These are phyloP conservation scores for Gracilariopsis chorda DNA, from an alignment of 23 red algal species.

Conservation along the genomic window DNA sequence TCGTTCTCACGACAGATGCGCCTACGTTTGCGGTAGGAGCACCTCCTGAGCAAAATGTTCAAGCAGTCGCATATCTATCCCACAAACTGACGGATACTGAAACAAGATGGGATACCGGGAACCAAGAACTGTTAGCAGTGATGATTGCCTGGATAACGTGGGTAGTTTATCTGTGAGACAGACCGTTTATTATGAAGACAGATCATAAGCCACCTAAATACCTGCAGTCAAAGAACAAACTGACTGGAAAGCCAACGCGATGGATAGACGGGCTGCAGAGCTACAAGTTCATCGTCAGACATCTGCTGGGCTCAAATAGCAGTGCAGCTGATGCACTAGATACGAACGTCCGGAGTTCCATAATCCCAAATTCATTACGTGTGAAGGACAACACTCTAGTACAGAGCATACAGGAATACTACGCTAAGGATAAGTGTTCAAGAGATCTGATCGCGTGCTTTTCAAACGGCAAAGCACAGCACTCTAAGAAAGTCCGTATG, in stretches of 20 bases:
- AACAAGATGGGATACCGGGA: background rate
- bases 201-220: background rate
- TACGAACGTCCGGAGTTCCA: background rate
- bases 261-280: background rate
- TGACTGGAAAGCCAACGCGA: background rate
- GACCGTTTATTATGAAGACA: background rate
- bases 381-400: background rate
- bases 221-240: background rate
- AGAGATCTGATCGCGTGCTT: background rate
- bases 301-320: background rate
- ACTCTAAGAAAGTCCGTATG: background rate
- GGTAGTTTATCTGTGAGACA: background rate
- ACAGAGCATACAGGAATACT: background rate
- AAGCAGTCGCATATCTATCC: background rate
- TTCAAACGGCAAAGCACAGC: background rate
- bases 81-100: constrained; percentile 4
- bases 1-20: background rate
- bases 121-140: background rate
- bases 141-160: background rate
- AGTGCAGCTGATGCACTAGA: background rate
- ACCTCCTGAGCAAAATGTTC: background rate
- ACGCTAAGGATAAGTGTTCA: background rate
- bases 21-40: background rate
- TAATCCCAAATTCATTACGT: background rate
- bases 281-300: background rate